phyloP scores from a whole-genome alignment of 495 filamentous ascomycete species.

The Cryomyces minteri region DNA sequence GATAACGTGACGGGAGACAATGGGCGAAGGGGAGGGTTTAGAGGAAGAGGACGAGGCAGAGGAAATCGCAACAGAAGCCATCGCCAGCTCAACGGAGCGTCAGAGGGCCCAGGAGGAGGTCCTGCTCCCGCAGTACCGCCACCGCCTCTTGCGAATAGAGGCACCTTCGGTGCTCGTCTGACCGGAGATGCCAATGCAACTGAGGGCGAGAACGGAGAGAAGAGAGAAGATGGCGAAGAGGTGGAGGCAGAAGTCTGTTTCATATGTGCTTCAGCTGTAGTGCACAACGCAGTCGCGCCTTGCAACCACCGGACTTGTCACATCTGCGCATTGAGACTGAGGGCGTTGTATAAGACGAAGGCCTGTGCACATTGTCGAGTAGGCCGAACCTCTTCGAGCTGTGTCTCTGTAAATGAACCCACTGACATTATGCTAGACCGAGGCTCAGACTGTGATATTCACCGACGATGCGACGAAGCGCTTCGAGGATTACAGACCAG shows the following conservation, averaged over 20 bases:
- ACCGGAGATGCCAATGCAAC: slow-evolving; percentile 19
- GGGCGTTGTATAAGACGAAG: slow-evolving; percentile 88
- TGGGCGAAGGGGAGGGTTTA: slow-evolving; percentile 9
- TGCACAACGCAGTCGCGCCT: slow-evolving; percentile 69
- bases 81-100: background rate
- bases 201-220: slow-evolving; percentile 1
- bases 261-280: slow-evolving; percentile 79
- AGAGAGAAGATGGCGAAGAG: slow-evolving; percentile 1
- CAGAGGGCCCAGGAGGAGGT: background rate
- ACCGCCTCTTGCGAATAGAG: slow-evolving; percentile 15
- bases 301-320: slow-evolving; percentile 95
- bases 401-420: background rate
- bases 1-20: background rate
- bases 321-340: slow-evolving; percentile 75
- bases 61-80: slow-evolving; percentile 2
- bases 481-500: slow-evolving; percentile 60
- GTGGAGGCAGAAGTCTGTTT: slow-evolving; percentile 59
- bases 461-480: slow-evolving; percentile 64
- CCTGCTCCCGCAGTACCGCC: slow-evolving; percentile 13
- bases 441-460: slow-evolving; percentile 74
- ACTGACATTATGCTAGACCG: slow-evolving; percentile 33
- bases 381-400: slow-evolving; percentile 15
- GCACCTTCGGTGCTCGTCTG: slow-evolving; percentile 24
- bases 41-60: slow-evolving; percentile 6
- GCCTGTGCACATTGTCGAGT: slow-evolving; percentile 88